Conservation (phyloP, 257 asterid genomes). For the Cruciata laevipes region DNA sequence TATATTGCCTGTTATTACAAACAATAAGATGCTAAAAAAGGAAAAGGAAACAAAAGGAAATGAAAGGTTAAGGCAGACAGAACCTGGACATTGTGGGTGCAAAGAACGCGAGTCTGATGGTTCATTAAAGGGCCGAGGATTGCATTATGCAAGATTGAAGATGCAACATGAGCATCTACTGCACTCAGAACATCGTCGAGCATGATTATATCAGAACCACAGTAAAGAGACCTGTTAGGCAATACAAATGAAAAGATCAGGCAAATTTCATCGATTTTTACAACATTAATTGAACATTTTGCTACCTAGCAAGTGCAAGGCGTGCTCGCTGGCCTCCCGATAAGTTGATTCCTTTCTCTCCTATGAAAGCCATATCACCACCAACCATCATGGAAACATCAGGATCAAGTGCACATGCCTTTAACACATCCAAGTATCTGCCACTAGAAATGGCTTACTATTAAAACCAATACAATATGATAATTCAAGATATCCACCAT, state of each 20-base stretch:
- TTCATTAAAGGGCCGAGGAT: slow-evolving; percentile 73
- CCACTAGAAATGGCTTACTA: neutral
- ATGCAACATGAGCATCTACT: slow-evolving; percentile 93
- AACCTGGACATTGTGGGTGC: slow-evolving; percentile 95
- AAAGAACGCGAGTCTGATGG: slow-evolving; percentile 68
- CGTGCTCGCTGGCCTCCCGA: slow-evolving; percentile 97
- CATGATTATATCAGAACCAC: slow-evolving; percentile 52
- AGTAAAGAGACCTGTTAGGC: slow-evolving; percentile 70
- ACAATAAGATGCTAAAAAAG: neutral
- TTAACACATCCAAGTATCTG: slow-evolving; percentile 69
- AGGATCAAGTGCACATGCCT: slow-evolving; percentile 59
- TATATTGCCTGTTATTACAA: slow-evolving; percentile 61
- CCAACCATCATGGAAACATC: slow-evolving; percentile 84
- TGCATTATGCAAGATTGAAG: slow-evolving; percentile 61
- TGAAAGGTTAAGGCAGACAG: neutral
- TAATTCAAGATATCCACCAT: no score
- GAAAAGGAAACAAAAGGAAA: neutral
- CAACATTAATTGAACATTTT: neutral
- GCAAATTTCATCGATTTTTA: neutral
- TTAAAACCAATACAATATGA: neutral
- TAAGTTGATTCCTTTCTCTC: slow-evolving; percentile 84
- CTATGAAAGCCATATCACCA: slow-evolving; percentile 81
- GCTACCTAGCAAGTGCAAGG: slow-evolving; percentile 85
- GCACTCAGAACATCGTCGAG: slow-evolving; percentile 97
- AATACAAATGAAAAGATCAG: slow-evolving; percentile 17